Base-by-base conservation (phyloP, 129 eudicot species). In the Calendula officinalis region DNA sequence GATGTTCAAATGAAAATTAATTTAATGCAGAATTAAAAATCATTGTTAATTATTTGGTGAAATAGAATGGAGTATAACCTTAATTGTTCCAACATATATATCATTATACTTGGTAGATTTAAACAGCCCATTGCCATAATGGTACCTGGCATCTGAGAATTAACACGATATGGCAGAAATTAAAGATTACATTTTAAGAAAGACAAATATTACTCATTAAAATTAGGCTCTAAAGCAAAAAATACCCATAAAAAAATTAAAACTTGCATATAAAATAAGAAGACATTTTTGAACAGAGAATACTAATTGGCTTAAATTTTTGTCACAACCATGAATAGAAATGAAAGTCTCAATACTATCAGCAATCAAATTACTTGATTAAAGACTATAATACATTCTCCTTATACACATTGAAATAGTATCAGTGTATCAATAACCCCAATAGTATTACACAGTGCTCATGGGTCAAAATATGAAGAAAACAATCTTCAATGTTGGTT, bases 91-190 rank as follows among this genome's bases (percentile, higher is more conserved):
- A 76, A 97, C 99, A 16, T 94, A 94, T 22, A 22, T 7, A 94
- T 75, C 99, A 94, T 94, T 52, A 94, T 94, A 71, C 99, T 77
- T 57, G 99, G 99, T 49, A 97, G 80, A 58, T 94, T 94, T 66
- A 94, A 76, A 53, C 99, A 90, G 35, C 97, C 99, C 99, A 94
- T 94, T 60, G 99, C 99, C 99, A 94, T 94, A 17, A 94, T 94
- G 0, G 99, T 94, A 62, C 99, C 99, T 61, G 99, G 99, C 99
- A 94, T 94, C 99, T 94, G 85, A 48, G 71, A 60, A 56, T 56
- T 17, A 44, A 60, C 37, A 73, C 3, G 34, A 49, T 74, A 57
- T 57, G 16, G 39, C 30, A 11, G 33, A 62, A 12, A 9, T 8
- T 27, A 51, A 67, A 54, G 54, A 67, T 30, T 41, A 10, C 6